Conservation (phyloP, 1,284 basidiomycete genomes). For the Ustilago xerochloae region DNA sequence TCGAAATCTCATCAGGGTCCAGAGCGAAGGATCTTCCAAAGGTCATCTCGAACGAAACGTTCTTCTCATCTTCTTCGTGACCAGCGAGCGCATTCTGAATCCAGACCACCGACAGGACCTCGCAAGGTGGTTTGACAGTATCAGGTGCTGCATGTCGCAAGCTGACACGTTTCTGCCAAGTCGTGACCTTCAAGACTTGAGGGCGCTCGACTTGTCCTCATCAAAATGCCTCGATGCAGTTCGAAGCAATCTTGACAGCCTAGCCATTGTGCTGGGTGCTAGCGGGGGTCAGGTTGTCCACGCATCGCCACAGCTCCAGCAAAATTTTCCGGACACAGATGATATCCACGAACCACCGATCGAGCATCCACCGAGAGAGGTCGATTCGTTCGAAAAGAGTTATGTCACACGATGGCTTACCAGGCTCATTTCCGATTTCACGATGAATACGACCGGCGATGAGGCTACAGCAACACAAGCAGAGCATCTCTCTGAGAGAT, state of each 20-base stretch:
- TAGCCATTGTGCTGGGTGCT: slow-evolving; percentile 27
- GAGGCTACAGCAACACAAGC: slow-evolving; percentile 5
- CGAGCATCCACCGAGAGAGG: slow-evolving; percentile 23
- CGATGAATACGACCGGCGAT: slow-evolving; percentile 10
- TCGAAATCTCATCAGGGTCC: no score
- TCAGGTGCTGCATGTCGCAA: slow-evolving; percentile 18
- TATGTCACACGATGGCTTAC: slow-evolving; percentile 47
- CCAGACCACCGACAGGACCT: neutral
- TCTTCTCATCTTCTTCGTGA: no score
- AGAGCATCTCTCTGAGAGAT: slow-evolving; percentile 25
- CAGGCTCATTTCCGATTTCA: slow-evolving; percentile 38
- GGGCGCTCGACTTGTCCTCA: slow-evolving; percentile 28
- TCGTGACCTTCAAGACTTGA: slow-evolving; percentile 44
- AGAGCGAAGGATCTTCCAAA: no score
- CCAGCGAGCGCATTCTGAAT: neutral
- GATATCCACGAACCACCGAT: neutral
- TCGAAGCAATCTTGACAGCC: slow-evolving; percentile 20
- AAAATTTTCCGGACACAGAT: neutral
- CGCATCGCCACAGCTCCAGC: slow-evolving; percentile 5
- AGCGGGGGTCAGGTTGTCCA: slow-evolving; percentile 31
- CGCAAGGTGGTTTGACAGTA: neutral
- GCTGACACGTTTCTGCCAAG: slow-evolving; percentile 36
- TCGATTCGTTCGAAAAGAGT: slow-evolving; percentile 39
- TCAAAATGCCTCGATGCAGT: slow-evolving; percentile 11
- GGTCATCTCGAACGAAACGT: no score